Base-by-base conservation (phyloP, 2,329 filamentous ascomycete species). In the Phialophora verrucosa region DNA sequence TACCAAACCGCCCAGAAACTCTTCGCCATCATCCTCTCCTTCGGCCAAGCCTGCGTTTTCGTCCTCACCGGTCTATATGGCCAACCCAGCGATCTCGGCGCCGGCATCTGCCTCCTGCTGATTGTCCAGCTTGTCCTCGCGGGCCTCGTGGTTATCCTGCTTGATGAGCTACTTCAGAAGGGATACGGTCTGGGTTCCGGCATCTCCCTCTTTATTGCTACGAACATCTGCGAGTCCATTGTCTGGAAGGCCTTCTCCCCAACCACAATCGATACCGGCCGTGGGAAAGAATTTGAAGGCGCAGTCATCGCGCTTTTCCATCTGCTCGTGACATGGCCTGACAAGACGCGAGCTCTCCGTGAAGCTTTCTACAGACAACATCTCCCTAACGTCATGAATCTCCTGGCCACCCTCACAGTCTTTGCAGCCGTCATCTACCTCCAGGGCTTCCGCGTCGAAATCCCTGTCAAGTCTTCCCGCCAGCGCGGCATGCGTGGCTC, bases 1-100 rank as follows among this genome's bases (percentile, higher is more conserved):
- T 99, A 99, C 88, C 95, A 99, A 86, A 99, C 94, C 71, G 95
- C 96, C 64, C 95, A 99, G 87, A 99, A 99, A 86, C 91, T 97
- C 72, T 94, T 97, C 76, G 95, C 95, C 74, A 96, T 99, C 78
- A 96, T 99, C 79, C 88, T 99, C 74, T 96, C 94, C 71, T 95
- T 97, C 82, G 95, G 95, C 74, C 96, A 97, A 80, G 94, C 93
- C 77, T 97, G 93, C 75, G 95, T 99, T 76, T 98, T 96, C 83
- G 95, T 99, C 79, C 91, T 99, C 83, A 97, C 93, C 75, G 93
- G 93, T 79, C 93, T 98, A 77, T 99, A 99, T 80, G 95, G 95
- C 73, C 92, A 93, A 79, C 95, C 96, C 71, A 94, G 92, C 74
- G 94, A 98, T 77, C 93, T 99, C 68, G 95, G 95, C 78, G 93